Percentiles rank a stretch among this genome's conserved stretches.
phyloP scores from a whole-genome alignment of 345 rosid species.

The Acer negundo region DNA sequence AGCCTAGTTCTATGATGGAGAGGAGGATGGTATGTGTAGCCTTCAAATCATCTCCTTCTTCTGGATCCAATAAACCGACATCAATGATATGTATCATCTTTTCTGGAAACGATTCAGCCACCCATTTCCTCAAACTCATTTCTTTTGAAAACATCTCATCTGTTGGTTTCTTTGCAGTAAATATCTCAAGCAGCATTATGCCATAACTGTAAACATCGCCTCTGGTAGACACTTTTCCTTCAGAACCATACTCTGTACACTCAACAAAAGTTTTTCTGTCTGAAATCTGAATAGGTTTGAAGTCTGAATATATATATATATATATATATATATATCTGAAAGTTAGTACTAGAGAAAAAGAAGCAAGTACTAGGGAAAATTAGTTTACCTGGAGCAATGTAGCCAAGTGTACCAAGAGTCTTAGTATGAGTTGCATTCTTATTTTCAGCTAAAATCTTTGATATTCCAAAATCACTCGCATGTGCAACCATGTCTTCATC shows the following conservation, averaged over 20 bases:
- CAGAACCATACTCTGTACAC: slow-evolving; percentile 14
- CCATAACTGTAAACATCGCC: slow-evolving; percentile 19
- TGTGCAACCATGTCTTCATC: slow-evolving; percentile 20
- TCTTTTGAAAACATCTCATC: slow-evolving; percentile 17
- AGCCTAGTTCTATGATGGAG: slow-evolving; percentile 10
- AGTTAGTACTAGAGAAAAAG: too few relatives aligned
- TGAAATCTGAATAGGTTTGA: too few relatives aligned
- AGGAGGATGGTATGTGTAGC: background rate
- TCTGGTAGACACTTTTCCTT: slow-evolving; percentile 6
- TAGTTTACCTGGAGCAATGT: slow-evolving; percentile 13
- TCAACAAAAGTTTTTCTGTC: too few relatives aligned
- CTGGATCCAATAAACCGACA: background rate
- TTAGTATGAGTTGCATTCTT: slow-evolving; percentile 1
- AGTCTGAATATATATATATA: too few relatives aligned
- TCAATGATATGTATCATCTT: background rate
- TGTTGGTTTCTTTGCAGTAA: slow-evolving; percentile 17
- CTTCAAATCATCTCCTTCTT: background rate
- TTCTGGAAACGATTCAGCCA: background rate
- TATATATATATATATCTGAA: too few relatives aligned
- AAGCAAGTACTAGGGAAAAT: background rate
- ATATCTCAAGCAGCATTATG: slow-evolving; percentile 1
- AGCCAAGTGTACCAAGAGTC: slow-evolving; percentile 16
- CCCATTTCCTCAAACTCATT: slow-evolving; percentile 9
- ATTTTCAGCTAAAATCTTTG: slow-evolving; percentile 10
- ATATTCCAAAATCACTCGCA: slow-evolving; percentile 24